These are phyloP conservation scores for Wallemia mellicola DNA, from an alignment of 1,284 basidiomycete genomes.

Conservation along the genomic window DNA sequence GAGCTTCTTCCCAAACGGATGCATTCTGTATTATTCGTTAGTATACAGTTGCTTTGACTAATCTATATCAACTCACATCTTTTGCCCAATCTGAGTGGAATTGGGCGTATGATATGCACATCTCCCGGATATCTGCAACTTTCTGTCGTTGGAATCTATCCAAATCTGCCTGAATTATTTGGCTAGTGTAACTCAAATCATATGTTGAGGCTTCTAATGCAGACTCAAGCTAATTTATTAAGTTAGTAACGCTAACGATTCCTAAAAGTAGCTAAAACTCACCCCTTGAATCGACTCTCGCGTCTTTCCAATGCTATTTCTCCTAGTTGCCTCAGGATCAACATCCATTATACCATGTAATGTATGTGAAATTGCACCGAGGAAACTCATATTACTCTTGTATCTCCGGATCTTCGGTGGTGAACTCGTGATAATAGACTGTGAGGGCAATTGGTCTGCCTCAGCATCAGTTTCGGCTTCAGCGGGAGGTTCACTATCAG, in stretches of 20 bases:
- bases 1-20: conserved; percentile 85
- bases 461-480: no score
- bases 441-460: background rate
- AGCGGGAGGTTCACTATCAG: no score
- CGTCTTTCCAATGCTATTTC: conserved; percentile 76
- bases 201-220: conserved; percentile 62
- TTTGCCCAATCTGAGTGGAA: conserved; percentile 85
- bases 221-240: conserved; percentile 41
- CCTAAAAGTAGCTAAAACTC: conserved; percentile 10
- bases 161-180: conserved; percentile 85
- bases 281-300: conserved; percentile 79
- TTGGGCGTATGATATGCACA: conserved; percentile 64
- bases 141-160: conserved; percentile 97
- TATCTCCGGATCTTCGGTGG: background rate
- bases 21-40: conserved; percentile 33
- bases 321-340: conserved; percentile 78
- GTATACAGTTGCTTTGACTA: conserved; percentile 1
- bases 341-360: conserved; percentile 95
- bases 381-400: conserved; percentile 40
- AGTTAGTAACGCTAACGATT: background rate
- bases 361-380: conserved; percentile 78
- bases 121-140: conserved; percentile 72
- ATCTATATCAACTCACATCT: conserved; percentile 28
- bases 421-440: background rate
- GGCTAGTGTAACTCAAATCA: conserved; percentile 80